These are phyloP conservation scores for Backusella morwellensis DNA, from an alignment of 192 early-diverging fungal species.

Conservation along the genomic window DNA sequence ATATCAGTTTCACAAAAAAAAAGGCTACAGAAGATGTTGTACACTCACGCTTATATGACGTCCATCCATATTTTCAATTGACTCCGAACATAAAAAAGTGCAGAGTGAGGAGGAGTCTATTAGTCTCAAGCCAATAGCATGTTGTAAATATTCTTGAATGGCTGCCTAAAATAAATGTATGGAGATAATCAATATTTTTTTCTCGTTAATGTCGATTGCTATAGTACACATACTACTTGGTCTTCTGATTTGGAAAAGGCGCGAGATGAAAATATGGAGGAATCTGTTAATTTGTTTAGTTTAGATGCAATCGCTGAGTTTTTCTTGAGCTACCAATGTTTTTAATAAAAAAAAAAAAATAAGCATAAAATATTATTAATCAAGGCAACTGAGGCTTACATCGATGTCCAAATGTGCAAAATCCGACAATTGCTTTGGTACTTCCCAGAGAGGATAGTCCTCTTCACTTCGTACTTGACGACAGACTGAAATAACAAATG, in stretches of 20 bases:
- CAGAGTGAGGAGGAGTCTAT: constrained; percentile 59
- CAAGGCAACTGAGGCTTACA: neutral
- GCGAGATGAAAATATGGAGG: constrained; percentile 74
- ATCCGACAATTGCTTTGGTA: neutral
- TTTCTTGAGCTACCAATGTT: neutral
- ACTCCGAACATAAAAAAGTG: constrained; percentile 75
- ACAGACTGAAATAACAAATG: neutral
- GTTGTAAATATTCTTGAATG: constrained; percentile 81
- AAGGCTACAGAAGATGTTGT: neutral
- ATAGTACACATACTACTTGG: neutral
- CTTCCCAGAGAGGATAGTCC: neutral
- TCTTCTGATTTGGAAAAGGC: constrained; percentile 81
- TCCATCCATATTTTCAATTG: constrained; percentile 19
- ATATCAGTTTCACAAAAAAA: neutral
- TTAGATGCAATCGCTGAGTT: constrained; percentile 37
- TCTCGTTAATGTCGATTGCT: neutral
- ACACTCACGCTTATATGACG: constrained; percentile 26
- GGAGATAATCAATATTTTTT: neutral
- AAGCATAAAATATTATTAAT: neutral
- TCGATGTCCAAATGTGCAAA: neutral
- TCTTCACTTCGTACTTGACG: neutral
- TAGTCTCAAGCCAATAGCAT: constrained; percentile 54
- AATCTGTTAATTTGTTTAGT: constrained; percentile 79
- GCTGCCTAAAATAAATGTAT: neutral
- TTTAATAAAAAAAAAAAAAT: neutral